These are phyloP conservation scores for Fusarium kyushuense DNA, from an alignment of 2,329 filamentous ascomycete species.

Conservation along the genomic window DNA sequence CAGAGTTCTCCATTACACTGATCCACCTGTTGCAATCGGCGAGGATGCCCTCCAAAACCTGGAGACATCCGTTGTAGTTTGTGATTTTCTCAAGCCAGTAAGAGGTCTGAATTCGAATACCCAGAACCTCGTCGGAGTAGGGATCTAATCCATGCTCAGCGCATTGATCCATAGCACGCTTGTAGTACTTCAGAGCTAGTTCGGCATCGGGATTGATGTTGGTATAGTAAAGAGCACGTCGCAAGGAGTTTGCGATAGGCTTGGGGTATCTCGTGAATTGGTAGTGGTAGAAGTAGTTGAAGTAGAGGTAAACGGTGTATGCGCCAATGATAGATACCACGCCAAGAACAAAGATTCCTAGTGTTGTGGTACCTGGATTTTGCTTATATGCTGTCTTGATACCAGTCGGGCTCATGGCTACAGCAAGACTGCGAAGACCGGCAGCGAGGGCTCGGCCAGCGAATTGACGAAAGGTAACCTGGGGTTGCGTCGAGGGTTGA, in stretches of 20 bases:
- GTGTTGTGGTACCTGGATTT: slow-evolving; percentile 48
- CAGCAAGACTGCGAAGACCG: slow-evolving; percentile 52
- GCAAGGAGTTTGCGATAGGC: slow-evolving; percentile 80
- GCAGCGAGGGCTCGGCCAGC: slow-evolving; percentile 49
- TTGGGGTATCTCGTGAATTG: slow-evolving; percentile 73
- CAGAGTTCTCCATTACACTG: slow-evolving; percentile 63
- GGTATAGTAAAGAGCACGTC: slow-evolving; percentile 87
- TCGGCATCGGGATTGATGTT: slow-evolving; percentile 80
- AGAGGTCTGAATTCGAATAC: slow-evolving; percentile 85
- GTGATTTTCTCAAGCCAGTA: slow-evolving; percentile 82
- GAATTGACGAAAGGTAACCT: slow-evolving; percentile 51
- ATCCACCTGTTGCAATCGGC: slow-evolving; percentile 75
- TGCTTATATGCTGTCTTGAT: slow-evolving; percentile 53
- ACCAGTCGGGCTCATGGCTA: slow-evolving; percentile 53
- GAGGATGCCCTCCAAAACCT: slow-evolving; percentile 82
- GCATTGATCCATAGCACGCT: slow-evolving; percentile 79
- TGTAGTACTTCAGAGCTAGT: slow-evolving; percentile 85
- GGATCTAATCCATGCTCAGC: slow-evolving; percentile 82
- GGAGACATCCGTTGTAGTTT: slow-evolving; percentile 76
- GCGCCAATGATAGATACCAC: slow-evolving; percentile 48
- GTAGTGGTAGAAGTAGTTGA: slow-evolving; percentile 66
- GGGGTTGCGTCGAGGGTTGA: slow-evolving; percentile 38
- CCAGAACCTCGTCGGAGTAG: slow-evolving; percentile 90
- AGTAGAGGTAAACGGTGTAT: slow-evolving; percentile 59
- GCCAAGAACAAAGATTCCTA: slow-evolving; percentile 49